phyloP scores from a whole-genome alignment of 192 early-diverging fungal genomes.

The Coemansia sp. region DNA sequence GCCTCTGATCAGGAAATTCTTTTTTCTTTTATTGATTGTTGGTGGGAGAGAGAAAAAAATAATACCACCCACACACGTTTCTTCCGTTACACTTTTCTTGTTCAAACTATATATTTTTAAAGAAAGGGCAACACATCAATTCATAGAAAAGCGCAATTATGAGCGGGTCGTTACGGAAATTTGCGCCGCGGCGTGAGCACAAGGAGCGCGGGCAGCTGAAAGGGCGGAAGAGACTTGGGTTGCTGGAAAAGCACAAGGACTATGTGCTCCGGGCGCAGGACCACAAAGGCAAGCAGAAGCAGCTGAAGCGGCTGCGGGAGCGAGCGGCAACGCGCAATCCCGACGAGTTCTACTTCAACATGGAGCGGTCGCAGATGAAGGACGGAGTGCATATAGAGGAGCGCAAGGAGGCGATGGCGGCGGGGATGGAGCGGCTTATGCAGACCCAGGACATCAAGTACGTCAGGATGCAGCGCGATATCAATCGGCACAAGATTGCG shows the following conservation, averaged over 20 bases:
- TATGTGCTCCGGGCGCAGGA: slow-evolving; percentile 93
- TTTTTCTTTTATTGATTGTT: neutral
- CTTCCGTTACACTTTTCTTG: neutral
- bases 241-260: slow-evolving; percentile 98
- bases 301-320: slow-evolving; percentile 79
- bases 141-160: slow-evolving; percentile 10
- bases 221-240: slow-evolving; percentile 65
- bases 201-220: slow-evolving; percentile 80
- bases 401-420: slow-evolving; percentile 69
- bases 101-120: too few species aligned
- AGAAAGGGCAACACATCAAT: too few species aligned
- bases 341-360: slow-evolving; percentile 98
- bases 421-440: slow-evolving; percentile 76
- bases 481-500: slow-evolving; percentile 69
- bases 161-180: slow-evolving; percentile 76
- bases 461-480: slow-evolving; percentile 75
- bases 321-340: slow-evolving; percentile 88
- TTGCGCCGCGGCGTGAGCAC: slow-evolving; percentile 83
- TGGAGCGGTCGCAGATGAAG: slow-evolving; percentile 86
- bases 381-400: slow-evolving; percentile 78
- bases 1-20: neutral
- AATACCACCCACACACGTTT: neutral
- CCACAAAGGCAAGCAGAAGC: slow-evolving; percentile 82
- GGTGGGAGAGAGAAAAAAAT: neutral
- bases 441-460: slow-evolving; percentile 94